Percentiles rank a stretch among this genome's conserved stretches.
Evolutionary conservation across 192 early-diverging fungal genomes (phyloP).

Genomic region (Coemansia sp.): DNA sequence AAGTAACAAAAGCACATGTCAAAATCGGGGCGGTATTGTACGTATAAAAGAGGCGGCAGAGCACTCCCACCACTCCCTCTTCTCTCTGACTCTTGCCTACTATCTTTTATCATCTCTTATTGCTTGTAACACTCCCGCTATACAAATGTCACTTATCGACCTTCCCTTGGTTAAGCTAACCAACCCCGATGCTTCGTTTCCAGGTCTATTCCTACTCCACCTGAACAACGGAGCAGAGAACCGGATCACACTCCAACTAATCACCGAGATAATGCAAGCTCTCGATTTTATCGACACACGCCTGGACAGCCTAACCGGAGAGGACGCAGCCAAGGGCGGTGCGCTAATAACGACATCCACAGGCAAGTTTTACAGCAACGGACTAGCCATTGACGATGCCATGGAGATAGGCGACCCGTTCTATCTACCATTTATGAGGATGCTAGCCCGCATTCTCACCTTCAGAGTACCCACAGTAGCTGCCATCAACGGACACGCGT

Average conservation of each 20-base stretch:
- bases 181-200: conserved; percentile 39
- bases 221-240: conserved; percentile 68
- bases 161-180: conserved; percentile 50
- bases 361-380: conserved; percentile 77
- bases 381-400: conserved; percentile 62
- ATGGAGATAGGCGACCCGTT: conserved; percentile 57
- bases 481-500: conserved; percentile 79
- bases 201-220: conserved; percentile 64
- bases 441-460: conserved; percentile 67
- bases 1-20: conserved; percentile 3
- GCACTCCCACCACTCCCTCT: no score
- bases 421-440: conserved; percentile 55
- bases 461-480: conserved; percentile 76
- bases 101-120: not conserved
- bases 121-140: no score
- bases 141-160: conserved; percentile 43
- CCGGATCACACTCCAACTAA: conserved; percentile 67
- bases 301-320: conserved; percentile 40
- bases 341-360: conserved; percentile 67
- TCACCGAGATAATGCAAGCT: conserved; percentile 60
- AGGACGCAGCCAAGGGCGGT: conserved; percentile 52
- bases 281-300: conserved; percentile 63
- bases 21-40: not conserved
- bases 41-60: not conserved
- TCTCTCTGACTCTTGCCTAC: not conserved